Evolutionary conservation across 257 asterid species (phyloP).

Genomic region (Linderniella brevidens): DNA sequence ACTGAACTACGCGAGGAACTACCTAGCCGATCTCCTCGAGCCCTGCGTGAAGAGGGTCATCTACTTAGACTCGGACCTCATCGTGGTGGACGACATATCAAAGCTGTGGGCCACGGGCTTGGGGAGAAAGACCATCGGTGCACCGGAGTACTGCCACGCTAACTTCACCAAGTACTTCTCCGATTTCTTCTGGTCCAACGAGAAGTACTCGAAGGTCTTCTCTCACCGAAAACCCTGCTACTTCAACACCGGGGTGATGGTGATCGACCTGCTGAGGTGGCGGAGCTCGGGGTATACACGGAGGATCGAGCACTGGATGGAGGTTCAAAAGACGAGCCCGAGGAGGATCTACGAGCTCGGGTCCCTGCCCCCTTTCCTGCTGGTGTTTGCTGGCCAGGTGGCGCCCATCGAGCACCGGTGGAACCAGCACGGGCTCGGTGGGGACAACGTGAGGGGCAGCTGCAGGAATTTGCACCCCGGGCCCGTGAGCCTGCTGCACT

Average conservation of each 20-base stretch:
- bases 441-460: not conserved
- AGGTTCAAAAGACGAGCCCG: not conserved
- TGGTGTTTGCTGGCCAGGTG: not conserved
- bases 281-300: not conserved
- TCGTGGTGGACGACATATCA: constrained; percentile 1
- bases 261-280: constrained; percentile 4
- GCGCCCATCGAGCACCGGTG: not conserved
- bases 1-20: not conserved
- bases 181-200: not conserved
- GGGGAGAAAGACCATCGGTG: not conserved
- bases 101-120: constrained; percentile 1
- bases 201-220: not conserved
- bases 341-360: constrained; percentile 1
- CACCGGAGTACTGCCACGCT: constrained; percentile 2
- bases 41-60: not conserved
- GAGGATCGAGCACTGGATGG: not conserved
- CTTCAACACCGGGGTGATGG: constrained; percentile 2
- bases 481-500: constrained; percentile 1
- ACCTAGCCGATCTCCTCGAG: not conserved
- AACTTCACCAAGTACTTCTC: constrained; percentile 2
- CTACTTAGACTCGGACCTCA: not conserved
- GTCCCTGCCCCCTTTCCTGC: not conserved
- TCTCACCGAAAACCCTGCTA: not conserved
- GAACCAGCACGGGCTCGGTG: constrained; percentile 4
- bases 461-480: not conserved